Percentiles rank a stretch among this genome's conserved stretches.
Conservation (phyloP, 2,329 filamentous ascomycete species). For the Aspergillus japonicus region DNA sequence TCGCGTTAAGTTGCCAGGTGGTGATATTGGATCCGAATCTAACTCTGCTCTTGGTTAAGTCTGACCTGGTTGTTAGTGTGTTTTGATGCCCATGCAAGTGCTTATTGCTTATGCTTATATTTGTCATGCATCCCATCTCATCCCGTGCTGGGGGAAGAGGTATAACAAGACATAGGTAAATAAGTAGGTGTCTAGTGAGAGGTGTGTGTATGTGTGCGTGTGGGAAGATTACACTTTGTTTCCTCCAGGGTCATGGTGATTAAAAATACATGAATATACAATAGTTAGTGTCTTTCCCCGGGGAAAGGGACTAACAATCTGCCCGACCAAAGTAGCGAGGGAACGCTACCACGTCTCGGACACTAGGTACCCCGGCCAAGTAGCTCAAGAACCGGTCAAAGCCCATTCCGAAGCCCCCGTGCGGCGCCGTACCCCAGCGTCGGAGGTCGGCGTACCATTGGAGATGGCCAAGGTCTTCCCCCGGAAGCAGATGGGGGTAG, state of each 20-base stretch:
- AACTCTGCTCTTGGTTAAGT: too few relatives aligned
- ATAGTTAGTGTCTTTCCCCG: background rate
- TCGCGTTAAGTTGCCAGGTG: too few relatives aligned
- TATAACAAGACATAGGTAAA: too few relatives aligned
- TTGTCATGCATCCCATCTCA: background rate
- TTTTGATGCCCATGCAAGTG: background rate
- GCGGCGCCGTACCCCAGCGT: slow-evolving; percentile 85
- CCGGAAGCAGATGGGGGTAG: slow-evolving; percentile 39
- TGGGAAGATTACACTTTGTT: background rate
- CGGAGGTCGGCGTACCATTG: slow-evolving; percentile 88
- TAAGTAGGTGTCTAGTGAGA: too few relatives aligned
- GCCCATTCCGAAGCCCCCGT: slow-evolving; percentile 86
- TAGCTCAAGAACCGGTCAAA: slow-evolving; percentile 87
- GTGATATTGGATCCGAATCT: too few relatives aligned
- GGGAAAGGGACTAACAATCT: slow-evolving; percentile 43
- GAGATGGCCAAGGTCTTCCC: slow-evolving; percentile 52
- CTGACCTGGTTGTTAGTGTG: too few relatives aligned
- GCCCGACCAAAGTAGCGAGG: slow-evolving; percentile 65
- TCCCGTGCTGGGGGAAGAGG: too few relatives aligned
- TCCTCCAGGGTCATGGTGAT: background rate
- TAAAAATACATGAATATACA: background rate
- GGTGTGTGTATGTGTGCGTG: too few relatives aligned
- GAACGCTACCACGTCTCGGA: slow-evolving; percentile 83
- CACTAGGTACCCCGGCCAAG: slow-evolving; percentile 74
- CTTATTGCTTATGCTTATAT: background rate